Evolutionary conservation across 2,329 filamentous ascomycete genomes (phyloP).

Genomic region (Fusarium citri): DNA sequence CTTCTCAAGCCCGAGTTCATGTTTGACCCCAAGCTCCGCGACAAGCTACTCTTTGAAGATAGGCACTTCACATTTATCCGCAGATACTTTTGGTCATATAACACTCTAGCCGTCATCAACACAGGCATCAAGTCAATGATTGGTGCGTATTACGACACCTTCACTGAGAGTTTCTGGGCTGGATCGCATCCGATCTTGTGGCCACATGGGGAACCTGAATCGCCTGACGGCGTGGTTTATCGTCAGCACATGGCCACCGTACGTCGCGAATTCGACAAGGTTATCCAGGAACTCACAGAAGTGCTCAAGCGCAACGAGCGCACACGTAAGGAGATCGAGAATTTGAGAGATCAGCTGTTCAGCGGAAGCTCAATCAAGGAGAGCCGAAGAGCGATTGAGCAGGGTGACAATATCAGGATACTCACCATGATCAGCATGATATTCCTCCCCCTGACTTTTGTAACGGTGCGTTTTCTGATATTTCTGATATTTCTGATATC

Average conservation of each 20-base stretch:
- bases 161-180: conserved; percentile 69
- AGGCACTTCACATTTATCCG: conserved; percentile 70
- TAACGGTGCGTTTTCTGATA: conserved; percentile 56
- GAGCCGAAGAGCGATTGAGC: conserved; percentile 69
- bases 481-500: background rate
- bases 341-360: conserved; percentile 71
- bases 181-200: conserved; percentile 66
- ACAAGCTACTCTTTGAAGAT: conserved; percentile 71
- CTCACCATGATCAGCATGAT: conserved; percentile 71
- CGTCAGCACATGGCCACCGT: conserved; percentile 60
- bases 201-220: conserved; percentile 62
- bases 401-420: conserved; percentile 71
- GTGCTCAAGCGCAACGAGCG: conserved; percentile 64
- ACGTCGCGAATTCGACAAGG: conserved; percentile 61
- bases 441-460: conserved; percentile 71
- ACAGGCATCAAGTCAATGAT: conserved; percentile 69
- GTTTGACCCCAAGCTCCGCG: conserved; percentile 66
- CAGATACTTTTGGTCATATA: conserved; percentile 72
- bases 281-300: conserved; percentile 61
- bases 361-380: conserved; percentile 72
- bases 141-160: conserved; percentile 66
- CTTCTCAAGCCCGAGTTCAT: conserved; percentile 62
- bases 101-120: conserved; percentile 70
- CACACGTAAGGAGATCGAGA: conserved; percentile 65
- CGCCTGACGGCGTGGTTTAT: conserved; percentile 60